Percentiles rank a stretch among this genome's conserved stretches.
Conservation (phyloP, 805 yeast genomes). For the Vanderwaltozyma polyspora region DNA sequence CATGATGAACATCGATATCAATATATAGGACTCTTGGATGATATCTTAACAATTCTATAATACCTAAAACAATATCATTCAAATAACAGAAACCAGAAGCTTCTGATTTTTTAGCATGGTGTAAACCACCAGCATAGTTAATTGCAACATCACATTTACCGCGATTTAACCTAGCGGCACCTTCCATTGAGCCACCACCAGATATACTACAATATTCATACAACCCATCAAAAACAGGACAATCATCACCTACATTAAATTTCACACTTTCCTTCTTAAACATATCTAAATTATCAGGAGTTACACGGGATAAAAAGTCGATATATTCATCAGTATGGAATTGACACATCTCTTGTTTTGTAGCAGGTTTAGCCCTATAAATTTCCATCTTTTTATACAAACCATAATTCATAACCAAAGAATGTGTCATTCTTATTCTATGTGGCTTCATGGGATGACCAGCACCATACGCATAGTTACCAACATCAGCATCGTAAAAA, state of each 20-base stretch:
- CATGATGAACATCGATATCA: slow-evolving; percentile 93
- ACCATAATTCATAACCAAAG: slow-evolving; percentile 93
- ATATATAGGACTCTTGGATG: slow-evolving; percentile 90
- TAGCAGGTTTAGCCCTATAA: slow-evolving; percentile 93
- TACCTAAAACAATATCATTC: slow-evolving; percentile 86
- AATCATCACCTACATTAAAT: slow-evolving; percentile 88
- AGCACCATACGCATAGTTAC: slow-evolving; percentile 95
- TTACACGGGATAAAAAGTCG: slow-evolving; percentile 79
- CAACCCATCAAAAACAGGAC: slow-evolving; percentile 91
- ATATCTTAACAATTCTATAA: slow-evolving; percentile 70
- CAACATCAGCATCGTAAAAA: slow-evolving; percentile 85
- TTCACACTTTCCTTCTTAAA: slow-evolving; percentile 80
- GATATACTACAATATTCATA: slow-evolving; percentile 81
- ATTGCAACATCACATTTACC: slow-evolving; percentile 90
- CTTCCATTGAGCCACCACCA: slow-evolving; percentile 91
- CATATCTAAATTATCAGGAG: slow-evolving; percentile 83
- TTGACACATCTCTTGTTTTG: slow-evolving; percentile 95
- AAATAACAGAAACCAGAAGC: slow-evolving; percentile 94
- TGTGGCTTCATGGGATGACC: slow-evolving; percentile 99
- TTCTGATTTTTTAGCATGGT: slow-evolving; percentile 90
- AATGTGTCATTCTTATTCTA: slow-evolving; percentile 96
- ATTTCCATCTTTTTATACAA: slow-evolving; percentile 95
- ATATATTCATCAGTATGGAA: slow-evolving; percentile 97
- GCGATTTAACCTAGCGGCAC: slow-evolving; percentile 72
- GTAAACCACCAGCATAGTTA: slow-evolving; percentile 94